Percentiles rank a stretch among this genome's conserved stretches.
Conservation (phyloP, 176 grass and related monocot species). For the Leersia perrieri region DNA sequence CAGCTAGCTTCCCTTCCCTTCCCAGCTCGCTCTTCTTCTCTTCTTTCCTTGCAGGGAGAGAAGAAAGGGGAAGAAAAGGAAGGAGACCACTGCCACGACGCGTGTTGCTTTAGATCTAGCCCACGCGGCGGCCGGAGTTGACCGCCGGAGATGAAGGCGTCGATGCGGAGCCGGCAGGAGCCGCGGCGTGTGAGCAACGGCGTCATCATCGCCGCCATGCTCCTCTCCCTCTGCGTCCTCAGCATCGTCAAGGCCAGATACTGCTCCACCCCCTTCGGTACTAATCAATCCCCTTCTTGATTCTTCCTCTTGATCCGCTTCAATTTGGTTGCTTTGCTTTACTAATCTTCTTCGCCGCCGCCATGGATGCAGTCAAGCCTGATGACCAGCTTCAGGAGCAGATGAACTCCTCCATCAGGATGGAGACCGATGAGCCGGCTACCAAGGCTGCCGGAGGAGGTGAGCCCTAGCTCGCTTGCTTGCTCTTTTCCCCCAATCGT, state of each 20-base stretch:
- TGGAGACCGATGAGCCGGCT: conserved; percentile 47
- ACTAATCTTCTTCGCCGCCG: neutral
- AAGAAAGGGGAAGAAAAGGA: no score
- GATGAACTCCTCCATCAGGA: conserved; percentile 47
- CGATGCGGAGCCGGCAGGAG: conserved; percentile 61
- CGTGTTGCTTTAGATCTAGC: conserved; percentile 34
- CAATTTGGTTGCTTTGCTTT: neutral
- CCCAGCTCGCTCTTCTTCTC: neutral
- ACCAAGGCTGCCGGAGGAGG: conserved; percentile 39
- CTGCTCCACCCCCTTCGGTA: conserved; percentile 57
- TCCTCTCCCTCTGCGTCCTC: conserved; percentile 69
- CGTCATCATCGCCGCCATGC: conserved; percentile 68
- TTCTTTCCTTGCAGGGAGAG: neutral
- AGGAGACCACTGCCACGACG: neutral
- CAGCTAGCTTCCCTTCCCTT: no score
- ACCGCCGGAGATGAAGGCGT: conserved; percentile 48
- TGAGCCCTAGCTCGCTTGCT: neutral
- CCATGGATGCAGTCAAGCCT: conserved; percentile 30
- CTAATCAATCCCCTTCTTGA: neutral
- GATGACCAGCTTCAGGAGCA: conserved; percentile 59
- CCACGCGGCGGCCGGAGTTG: neutral
- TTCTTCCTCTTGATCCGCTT: neutral
- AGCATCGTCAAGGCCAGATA: conserved; percentile 72
- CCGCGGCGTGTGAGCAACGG: conserved; percentile 57
- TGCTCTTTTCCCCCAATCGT: neutral